phyloP scores from a whole-genome alignment of 495 filamentous ascomycete species.

The Chaetomium fimeti region DNA sequence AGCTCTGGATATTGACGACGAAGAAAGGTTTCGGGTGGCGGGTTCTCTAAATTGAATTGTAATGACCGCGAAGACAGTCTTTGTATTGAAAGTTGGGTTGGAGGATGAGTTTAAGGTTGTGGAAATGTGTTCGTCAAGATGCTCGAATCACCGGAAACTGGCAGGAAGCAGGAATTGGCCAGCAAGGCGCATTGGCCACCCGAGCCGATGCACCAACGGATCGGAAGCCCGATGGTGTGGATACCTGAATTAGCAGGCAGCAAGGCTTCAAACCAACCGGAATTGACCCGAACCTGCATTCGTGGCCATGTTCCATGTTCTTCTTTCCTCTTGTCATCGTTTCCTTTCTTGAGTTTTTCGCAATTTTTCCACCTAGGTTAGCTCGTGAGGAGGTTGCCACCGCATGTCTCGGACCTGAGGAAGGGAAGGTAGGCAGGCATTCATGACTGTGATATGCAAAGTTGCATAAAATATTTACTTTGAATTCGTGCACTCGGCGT shows the following conservation, averaged over 20 bases:
- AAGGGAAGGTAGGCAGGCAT: no score
- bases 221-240: neutral
- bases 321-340: neutral
- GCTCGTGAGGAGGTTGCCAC: no score
- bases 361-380: no score
- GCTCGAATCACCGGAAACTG: constrained; percentile 12
- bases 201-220: neutral
- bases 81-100: neutral
- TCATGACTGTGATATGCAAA: no score
- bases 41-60: neutral
- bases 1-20: neutral
- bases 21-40: neutral
- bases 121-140: constrained; percentile 11
- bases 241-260: neutral
- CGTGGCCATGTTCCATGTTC: neutral
- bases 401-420: no score
- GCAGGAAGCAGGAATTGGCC: constrained; percentile 26
- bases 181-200: constrained; percentile 24
- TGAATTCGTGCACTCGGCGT: neutral
- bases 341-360: no score
- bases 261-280: constrained; percentile 3
- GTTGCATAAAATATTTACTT: neutral
- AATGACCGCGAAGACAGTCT: neutral
- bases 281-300: neutral
- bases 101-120: neutral